Conservation (phyloP, 352 stramenopile genomes). For the Globisporangium nagaii region DNA sequence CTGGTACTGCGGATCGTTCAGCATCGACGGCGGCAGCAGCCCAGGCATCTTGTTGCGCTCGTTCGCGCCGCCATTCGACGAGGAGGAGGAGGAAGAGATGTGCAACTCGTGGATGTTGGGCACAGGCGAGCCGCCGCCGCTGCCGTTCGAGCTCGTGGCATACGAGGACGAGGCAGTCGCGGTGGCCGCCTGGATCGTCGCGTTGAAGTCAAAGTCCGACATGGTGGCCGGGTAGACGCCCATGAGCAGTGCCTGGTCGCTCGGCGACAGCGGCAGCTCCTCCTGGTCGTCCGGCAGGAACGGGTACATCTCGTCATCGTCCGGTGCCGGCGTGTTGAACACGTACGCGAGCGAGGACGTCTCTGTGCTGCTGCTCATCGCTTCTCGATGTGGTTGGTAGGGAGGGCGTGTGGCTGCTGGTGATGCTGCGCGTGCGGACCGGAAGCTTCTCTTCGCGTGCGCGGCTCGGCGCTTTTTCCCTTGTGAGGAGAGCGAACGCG, state of each 20-base stretch:
- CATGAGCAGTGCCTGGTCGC: conserved; percentile 52
- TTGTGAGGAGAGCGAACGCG: too few species aligned
- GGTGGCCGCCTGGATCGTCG: conserved; percentile 37
- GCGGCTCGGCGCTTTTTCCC: too few species aligned
- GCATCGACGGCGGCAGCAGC: conserved; percentile 19
- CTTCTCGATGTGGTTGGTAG: neutral
- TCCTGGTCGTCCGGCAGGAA: conserved; percentile 30
- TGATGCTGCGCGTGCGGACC: too few species aligned
- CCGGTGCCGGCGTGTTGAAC: conserved; percentile 28
- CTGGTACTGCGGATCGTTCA: conserved; percentile 21
- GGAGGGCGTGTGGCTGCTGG: too few species aligned
- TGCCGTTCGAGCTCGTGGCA: neutral
- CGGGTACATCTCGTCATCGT: conserved; percentile 59
- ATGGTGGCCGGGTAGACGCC: conserved; percentile 52
- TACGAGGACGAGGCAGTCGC: conserved; percentile 3
- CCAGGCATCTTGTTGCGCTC: conserved; percentile 27
- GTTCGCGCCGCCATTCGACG: neutral
- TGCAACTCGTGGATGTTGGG: conserved; percentile 11
- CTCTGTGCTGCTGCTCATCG: conserved; percentile 9
- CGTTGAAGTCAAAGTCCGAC: conserved; percentile 58
- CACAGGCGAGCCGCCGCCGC: conserved; percentile 4
- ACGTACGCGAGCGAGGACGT: conserved; percentile 34
- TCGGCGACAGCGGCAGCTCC: conserved; percentile 29
- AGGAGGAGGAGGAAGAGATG: conserved; percentile 15
- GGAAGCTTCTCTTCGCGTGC: too few species aligned